Evolutionary conservation across 768 basidiomycete species (phyloP), one percentile per base, ranked within the genome.

Genomic region (Exidia glandulosa): DNA sequence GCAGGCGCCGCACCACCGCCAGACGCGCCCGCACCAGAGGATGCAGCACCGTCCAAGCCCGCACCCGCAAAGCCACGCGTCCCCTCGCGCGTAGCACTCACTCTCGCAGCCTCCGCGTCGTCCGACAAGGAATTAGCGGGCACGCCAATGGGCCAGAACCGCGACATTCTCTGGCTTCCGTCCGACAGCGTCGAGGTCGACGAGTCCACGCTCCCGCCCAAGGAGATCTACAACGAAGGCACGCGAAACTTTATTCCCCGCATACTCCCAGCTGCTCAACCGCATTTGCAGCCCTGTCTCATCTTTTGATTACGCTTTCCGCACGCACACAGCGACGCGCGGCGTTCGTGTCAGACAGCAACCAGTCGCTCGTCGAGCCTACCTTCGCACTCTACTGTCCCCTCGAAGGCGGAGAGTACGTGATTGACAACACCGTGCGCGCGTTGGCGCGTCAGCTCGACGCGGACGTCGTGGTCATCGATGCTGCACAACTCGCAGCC

Each of bases 331-430:
- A 93, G 68, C 82, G 89, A 63, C 79, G 82, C 23, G 84, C 89
- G 13, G 75, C 83, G 0, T 85, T 84, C 71, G 61, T 81, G 14
- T 73, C 85, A 10, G 70, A 76, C 2, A 67, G 78, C 5, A 81
- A 80, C 16, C 75, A 81, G 30, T 78, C 81, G 0, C 27, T 54
- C 9, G 66, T 82, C 32, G 91, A 94, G 68, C 92, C 92, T 3
- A 90, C 88, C 0, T 74, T 94, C n/a, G 88, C 84, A 0, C 72
- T 94, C 3, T 92, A 90, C 70, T 91, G 88, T 63, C 94, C 94
- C 5, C 86, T 91, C 61, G 86, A 88, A 70, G 94, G 94, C 33
- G 91, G 90, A 4, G 86, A 91, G 62, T 85, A 88, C 69, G 79
- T 94, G 27, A 77, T 94, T 25, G 87, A 88, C 67, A 81, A 83